phyloP scores from a whole-genome alignment of 768 basidiomycete genomes.

The Leccinum variicolor region DNA sequence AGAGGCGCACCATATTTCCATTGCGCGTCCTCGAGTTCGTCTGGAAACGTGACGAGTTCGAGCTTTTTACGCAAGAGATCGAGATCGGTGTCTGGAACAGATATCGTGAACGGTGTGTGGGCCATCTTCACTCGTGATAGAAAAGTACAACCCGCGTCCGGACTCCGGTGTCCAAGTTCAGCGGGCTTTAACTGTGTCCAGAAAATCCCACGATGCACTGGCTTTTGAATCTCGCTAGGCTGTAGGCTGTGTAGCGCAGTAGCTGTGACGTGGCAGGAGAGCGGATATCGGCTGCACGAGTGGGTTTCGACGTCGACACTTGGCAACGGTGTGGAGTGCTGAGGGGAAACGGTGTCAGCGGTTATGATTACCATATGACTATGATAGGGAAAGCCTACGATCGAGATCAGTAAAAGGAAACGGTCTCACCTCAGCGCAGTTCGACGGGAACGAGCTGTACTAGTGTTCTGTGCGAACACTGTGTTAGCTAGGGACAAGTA shows the following conservation, averaged over 20 bases:
- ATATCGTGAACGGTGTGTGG: conserved; percentile 46
- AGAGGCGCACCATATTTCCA: conserved; percentile 56
- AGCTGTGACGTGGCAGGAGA: no score
- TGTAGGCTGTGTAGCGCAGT: background rate
- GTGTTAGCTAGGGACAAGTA: no score
- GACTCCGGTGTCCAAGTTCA: no score
- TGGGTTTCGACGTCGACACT: background rate
- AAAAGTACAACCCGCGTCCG: background rate
- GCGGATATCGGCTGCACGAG: background rate
- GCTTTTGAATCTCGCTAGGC: background rate
- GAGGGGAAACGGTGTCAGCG: no score
- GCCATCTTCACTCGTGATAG: conserved; percentile 11
- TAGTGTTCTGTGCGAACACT: no score
- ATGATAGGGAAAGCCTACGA: background rate
- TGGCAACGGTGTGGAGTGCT: background rate
- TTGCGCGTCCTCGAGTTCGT: conserved; percentile 50
- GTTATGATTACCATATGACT: background rate
- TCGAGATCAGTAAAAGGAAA: background rate
- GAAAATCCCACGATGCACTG: background rate
- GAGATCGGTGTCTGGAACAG: conserved; percentile 42
- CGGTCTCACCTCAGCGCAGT: background rate
- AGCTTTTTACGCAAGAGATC: conserved; percentile 44
- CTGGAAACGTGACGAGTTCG: conserved; percentile 45
- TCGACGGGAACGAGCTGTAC: background rate
- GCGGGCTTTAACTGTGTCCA: background rate